phyloP scores from a whole-genome alignment of 1,139 yeast genomes.

The Lodderomyces metapsilosis region DNA sequence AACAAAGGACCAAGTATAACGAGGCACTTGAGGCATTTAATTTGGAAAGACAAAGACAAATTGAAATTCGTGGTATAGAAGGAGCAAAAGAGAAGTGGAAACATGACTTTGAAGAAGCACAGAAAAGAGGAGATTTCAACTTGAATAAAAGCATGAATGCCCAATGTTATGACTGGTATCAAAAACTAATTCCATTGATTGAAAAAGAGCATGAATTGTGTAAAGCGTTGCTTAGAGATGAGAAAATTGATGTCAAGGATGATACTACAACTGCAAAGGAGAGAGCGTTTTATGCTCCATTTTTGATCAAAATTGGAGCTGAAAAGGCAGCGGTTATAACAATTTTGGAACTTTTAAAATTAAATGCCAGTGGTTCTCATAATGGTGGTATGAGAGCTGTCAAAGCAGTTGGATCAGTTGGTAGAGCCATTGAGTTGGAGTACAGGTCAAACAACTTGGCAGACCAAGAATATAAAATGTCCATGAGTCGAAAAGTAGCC shows the following conservation, averaged over 20 bases:
- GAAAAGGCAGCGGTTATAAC: constrained; percentile 83
- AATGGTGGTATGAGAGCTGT: constrained; percentile 87
- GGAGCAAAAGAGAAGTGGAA: constrained; percentile 91
- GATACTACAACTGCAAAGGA: constrained; percentile 31
- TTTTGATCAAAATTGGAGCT: constrained; percentile 65
- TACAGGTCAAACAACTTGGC: constrained; percentile 67
- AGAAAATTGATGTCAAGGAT: constrained; percentile 14
- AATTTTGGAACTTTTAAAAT: constrained; percentile 74
- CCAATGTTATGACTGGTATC: constrained; percentile 76
- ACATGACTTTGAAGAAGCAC: constrained; percentile 71
- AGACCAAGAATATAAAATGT: constrained; percentile 53
- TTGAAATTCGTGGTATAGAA: constrained; percentile 78
- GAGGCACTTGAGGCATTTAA: constrained; percentile 66
- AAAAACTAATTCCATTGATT: constrained; percentile 66
- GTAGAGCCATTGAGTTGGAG: constrained; percentile 82
- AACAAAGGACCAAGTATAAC: constrained; percentile 59
- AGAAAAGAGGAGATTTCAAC: constrained; percentile 58
- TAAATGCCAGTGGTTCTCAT: constrained; percentile 73
- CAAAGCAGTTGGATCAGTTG: constrained; percentile 76
- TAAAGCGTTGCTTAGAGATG: constrained; percentile 27
- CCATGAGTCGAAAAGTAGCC: constrained; percentile 21
- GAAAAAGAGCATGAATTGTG: constrained; percentile 60
- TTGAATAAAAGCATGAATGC: constrained; percentile 64
- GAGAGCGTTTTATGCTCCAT: constrained; percentile 76
- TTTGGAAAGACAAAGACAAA: constrained; percentile 66